Evolutionary conservation across 495 filamentous ascomycete species (phyloP), one percentile per base, ranked within the genome.

Genomic region (Podospora sp.): DNA sequence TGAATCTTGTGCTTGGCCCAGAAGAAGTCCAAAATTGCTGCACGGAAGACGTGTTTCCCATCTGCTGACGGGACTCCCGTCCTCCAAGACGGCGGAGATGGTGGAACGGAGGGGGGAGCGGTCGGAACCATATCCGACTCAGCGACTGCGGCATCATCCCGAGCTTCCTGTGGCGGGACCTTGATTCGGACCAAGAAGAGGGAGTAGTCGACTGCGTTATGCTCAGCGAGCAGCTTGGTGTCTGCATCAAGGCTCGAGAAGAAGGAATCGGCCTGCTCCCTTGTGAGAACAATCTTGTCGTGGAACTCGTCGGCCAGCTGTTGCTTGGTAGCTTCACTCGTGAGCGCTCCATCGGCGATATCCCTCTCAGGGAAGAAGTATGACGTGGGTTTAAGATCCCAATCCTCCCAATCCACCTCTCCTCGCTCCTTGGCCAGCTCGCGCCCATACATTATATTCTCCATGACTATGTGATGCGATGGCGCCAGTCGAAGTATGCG

Each of bases 311-410:
- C 88, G 22, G 83, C 83, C 18, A 91, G 80, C 63, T 82, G 83
- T 33, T 79, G 79, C 68, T 87, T 82, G 12, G 87, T 88, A 2
- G 81, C 82, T 59, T 90, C 79, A 52, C 84, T 85, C 0, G 89
- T 80, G 0, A 92, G 77, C 0, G 77, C 75, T 0, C 86, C 86
- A 1, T 85, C 86, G 0, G 88, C 77, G 9, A 92, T 79, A 63
- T 92, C 89, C 0, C 89, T 78, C 76, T 91, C 89, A 0, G 89
- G 89, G 67, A 86, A 90, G 78, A 91, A 91, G 74, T 91, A 92
- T 46, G 86, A 85, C 24, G 82, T 85, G 0, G 89, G 89, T 69
- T 92, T 92, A 18, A 92, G 83, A 50, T 92, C 89, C 78, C 88
- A 91, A 0, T 83, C 83, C 65, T 91, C 88, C 88, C 88, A 92